These are phyloP conservation scores for Colletotrichum brevisporum DNA, from an alignment of 2,329 filamentous ascomycete species.

Conservation along the genomic window DNA sequence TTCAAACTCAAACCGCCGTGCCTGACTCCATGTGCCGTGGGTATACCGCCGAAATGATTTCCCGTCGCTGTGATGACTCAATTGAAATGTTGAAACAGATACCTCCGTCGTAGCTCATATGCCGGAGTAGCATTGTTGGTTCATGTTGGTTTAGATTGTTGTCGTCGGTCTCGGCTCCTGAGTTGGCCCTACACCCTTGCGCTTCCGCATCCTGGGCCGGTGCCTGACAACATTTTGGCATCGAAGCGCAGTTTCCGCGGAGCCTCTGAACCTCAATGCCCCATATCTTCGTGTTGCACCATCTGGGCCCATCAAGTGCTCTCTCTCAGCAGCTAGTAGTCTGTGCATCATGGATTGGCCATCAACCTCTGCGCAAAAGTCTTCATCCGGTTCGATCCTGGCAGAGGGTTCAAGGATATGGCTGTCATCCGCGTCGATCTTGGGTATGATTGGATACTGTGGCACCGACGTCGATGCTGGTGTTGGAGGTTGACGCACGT, in stretches of 20 bases:
- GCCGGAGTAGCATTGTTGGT: neutral
- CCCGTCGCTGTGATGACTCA: neutral
- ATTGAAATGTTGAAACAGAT: conserved; percentile 4
- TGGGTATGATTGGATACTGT: conserved; percentile 2
- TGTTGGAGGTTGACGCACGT: conserved; percentile 8
- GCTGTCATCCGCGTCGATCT: conserved; percentile 20
- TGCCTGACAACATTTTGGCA: conserved; percentile 37
- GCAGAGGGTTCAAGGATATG: neutral
- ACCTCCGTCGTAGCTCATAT: neutral
- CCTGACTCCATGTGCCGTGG: conserved; percentile 12
- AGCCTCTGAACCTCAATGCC: conserved; percentile 31
- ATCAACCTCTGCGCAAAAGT: conserved; percentile 32
- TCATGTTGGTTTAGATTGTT: neutral
- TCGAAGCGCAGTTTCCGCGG: conserved; percentile 32
- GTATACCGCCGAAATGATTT: conserved; percentile 31
- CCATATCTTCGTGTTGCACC: conserved; percentile 12
- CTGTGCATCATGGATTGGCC: conserved; percentile 11
- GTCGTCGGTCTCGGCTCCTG: conserved; percentile 7
- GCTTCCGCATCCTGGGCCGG: conserved; percentile 38
- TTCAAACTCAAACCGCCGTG: neutral
- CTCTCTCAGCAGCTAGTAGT: neutral
- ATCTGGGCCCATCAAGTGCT: neutral
- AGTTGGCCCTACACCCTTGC: conserved; percentile 24
- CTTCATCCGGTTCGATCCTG: conserved; percentile 32
- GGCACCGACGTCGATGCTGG: neutral